Base-by-base conservation (phyloP, 2,329 filamentous ascomycete genomes). In the Albifimbria verrucaria region DNA sequence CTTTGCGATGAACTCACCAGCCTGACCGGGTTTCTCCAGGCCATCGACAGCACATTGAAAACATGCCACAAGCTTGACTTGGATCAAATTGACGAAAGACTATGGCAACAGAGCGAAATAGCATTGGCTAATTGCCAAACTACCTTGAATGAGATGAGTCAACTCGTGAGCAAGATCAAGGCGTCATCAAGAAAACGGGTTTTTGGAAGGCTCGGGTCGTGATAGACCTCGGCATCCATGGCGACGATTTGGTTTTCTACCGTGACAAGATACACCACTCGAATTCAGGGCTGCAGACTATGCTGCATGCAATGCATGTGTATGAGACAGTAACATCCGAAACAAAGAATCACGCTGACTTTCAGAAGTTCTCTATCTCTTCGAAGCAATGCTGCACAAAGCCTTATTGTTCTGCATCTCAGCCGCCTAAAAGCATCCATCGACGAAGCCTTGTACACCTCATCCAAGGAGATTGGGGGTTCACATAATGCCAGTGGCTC, bases 201-300 rank as follows among this genome's bases (percentile, higher is more conserved):
- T 52, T 45, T 3, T 55, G 57, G 55, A 53, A 51, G 17, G 41
- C 54, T 1, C 52, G 48, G 12, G 54, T 49, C 2, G 53, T 54
- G 20, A 47, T 59, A 11, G 55, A 62, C 15, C 49, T 64, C 41
- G 57, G 51, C 17, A 41, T 56, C 4, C 53, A 60, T 36, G 55
- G 58, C 21, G 42, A 36, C 26, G 59, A 61, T 1, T 47, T 66
- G 9, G 46, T 51, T 11, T 52, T 54, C 0, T 59, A 61, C 45
- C 55, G 57, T 11, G 64, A 66, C 52, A 62, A 59, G 47, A 59
- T 66, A 26, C 57, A 62, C 46, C 61, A 64, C 50, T 62, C 58
- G 12, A 65, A 64, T 20, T 61, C 56, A 42, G 61, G 61, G 3
- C 49, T 66, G 36, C 63, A 65, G 49, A 65, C 62, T 2, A 62